Base-by-base conservation (phyloP, 1,139 yeast species). In the Starmera stellimalicola region DNA sequence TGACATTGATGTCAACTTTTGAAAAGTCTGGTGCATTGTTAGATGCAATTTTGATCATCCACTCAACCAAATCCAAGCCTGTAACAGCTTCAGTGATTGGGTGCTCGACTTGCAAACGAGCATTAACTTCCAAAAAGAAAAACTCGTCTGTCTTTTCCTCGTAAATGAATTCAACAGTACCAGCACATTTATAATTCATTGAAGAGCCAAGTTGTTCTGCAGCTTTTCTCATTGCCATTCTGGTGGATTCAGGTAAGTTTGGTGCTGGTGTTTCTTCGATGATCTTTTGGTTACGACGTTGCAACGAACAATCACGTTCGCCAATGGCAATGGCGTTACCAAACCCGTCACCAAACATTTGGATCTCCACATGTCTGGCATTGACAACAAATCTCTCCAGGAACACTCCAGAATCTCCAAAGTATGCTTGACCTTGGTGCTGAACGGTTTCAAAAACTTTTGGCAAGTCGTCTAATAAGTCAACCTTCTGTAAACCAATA, bases 201-300 rank as follows among this genome's bases (percentile, higher is more conserved):
- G 81, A 63, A 8, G 84, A 58, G 37, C 79, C 95, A 42, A 91
- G 66, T 34, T 77, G 77, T 56, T 83, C 94, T 27, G 95, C 88
- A 27, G 96, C 93, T 33, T 65, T 64, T 60, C 88, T 76, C 82
- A 91, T 78, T 39, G 64, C 69, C 30, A 59, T 58, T 50, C 96
- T 71, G 3, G 95, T 85, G 5, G 70, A 57, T 39, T 76, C 85
- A 7, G 95, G 94, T 44, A 91, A 69, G 49, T 82, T 79, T 33
- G 97, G 97, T 36, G 97, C 97, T 9, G 98, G 98, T 1, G 97
- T 88, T 60, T 91, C 97, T 62, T 91, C 98, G 40, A 91, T 84
- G 45, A 91, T 68, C 63, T 91, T 91, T 60, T 91, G 98, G 61
- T 88, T 87, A 63, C 97, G 81, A 60, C 98, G 80, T 62, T 91